phyloP scores from a whole-genome alignment of 1,139 yeast species.

The Arxiozyma slooffiae region DNA sequence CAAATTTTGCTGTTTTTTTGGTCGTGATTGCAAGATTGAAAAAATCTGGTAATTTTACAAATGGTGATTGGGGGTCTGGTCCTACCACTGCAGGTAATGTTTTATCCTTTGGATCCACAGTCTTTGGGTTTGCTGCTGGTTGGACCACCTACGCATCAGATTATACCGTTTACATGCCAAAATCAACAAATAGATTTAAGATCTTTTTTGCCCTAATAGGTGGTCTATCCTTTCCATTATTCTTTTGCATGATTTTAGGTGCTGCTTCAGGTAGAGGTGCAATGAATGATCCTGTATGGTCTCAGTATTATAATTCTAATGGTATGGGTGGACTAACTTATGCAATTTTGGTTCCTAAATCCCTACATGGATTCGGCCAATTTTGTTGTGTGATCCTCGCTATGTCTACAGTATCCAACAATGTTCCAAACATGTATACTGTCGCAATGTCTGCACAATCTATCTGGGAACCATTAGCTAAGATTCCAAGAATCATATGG shows the following conservation, averaged over 20 bases:
- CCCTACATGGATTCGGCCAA: constrained; percentile 81
- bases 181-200: constrained; percentile 46
- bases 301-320: constrained; percentile 32
- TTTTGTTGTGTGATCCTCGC: constrained; percentile 80
- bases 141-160: constrained; percentile 93
- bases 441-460: constrained; percentile 79
- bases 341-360: constrained; percentile 64
- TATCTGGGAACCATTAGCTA: constrained; percentile 59
- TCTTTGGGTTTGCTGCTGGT: constrained; percentile 88
- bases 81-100: constrained; percentile 62
- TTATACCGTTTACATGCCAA: constrained; percentile 77
- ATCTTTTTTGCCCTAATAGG: constrained; percentile 53
- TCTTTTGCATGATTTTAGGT: constrained; percentile 71
- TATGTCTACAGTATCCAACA: constrained; percentile 78
- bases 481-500: constrained; percentile 77
- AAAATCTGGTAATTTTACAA: constrained; percentile 50
- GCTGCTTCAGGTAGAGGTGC: constrained; percentile 75
- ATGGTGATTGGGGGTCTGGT: constrained; percentile 38
- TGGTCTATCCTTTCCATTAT: constrained; percentile 60
- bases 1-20: constrained; percentile 61
- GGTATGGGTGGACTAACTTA: constrained; percentile 76
- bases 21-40: constrained; percentile 71
- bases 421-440: constrained; percentile 88
- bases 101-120: constrained; percentile 73
- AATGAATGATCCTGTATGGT: constrained; percentile 36